Percentiles rank a stretch among this genome's conserved stretches.
These are phyloP conservation scores for Dacryopinax primogenitus DNA, from an alignment of 768 basidiomycete genomes.

Conservation along the genomic window DNA sequence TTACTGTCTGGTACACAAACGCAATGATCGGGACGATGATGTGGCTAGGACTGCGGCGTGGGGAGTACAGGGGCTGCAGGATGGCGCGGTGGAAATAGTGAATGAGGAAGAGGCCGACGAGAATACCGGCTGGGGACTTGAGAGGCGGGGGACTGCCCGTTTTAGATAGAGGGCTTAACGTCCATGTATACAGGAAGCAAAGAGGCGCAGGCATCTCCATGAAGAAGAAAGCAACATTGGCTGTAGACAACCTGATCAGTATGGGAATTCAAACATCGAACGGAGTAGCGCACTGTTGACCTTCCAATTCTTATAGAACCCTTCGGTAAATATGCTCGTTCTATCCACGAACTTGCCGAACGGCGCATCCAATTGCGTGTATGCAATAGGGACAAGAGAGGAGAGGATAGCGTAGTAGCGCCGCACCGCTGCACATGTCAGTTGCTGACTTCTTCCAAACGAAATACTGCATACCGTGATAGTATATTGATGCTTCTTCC, in stretches of 20 bases:
- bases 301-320: not conserved
- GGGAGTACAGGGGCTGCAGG: conserved; percentile 66
- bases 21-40: conserved; percentile 46
- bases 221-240: conserved; percentile 2
- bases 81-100: conserved; percentile 81
- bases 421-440: not conserved
- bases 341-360: not conserved
- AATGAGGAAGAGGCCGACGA: conserved; percentile 46
- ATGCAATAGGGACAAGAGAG: not conserved
- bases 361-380: not conserved
- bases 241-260: not conserved
- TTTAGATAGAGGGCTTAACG: conserved; percentile 18
- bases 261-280: not conserved
- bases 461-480: not conserved
- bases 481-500: not conserved
- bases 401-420: not conserved
- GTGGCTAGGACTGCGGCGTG: conserved; percentile 65
- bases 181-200: conserved; percentile 23
- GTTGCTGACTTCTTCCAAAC: too few species aligned
- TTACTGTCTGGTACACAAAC: conserved; percentile 54
- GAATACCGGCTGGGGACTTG: conserved; percentile 33
- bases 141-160: not conserved
- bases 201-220: conserved; percentile 13
- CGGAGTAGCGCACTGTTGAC: not conserved
- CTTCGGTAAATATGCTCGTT: not conserved